These are phyloP conservation scores for Epichloe scottii DNA, from an alignment of 2,329 filamentous ascomycete species.

Conservation along the genomic window DNA sequence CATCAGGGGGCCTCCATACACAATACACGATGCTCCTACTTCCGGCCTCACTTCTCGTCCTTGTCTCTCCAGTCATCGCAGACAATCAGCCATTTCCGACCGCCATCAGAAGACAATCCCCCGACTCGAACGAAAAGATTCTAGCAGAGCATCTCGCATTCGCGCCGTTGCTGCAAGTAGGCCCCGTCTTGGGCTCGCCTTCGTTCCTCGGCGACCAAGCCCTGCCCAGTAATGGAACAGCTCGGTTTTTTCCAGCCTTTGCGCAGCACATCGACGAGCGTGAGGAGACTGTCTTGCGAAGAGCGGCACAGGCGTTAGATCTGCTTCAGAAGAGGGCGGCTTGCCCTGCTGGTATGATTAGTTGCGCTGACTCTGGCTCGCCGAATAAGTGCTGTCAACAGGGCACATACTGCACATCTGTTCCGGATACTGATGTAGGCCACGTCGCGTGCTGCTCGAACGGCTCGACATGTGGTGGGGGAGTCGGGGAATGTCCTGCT, in stretches of 20 bases:
- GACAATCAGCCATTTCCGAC: conserved; percentile 33
- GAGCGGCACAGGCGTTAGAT: conserved; percentile 33
- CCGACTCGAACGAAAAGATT: conserved; percentile 62
- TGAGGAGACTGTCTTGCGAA: conserved; percentile 22
- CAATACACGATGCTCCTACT: background rate
- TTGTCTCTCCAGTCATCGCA: conserved; percentile 21
- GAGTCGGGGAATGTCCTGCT: conserved; percentile 46
- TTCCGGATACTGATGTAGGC: conserved; percentile 50
- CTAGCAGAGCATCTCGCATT: conserved; percentile 53
- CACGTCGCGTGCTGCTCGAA: conserved; percentile 64
- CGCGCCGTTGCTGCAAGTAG: conserved; percentile 11
- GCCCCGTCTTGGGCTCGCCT: conserved; percentile 15
- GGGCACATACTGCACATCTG: conserved; percentile 52
- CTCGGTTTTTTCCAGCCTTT: conserved; percentile 34
- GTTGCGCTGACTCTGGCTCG: conserved; percentile 50
- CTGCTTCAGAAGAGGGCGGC: conserved; percentile 45
- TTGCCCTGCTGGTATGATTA: conserved; percentile 54
- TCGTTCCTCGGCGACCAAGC: conserved; percentile 14
- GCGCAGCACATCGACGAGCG: conserved; percentile 29
- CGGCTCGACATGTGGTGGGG: conserved; percentile 50
- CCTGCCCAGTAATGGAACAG: conserved; percentile 9
- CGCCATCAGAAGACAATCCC: conserved; percentile 60
- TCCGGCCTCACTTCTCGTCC: conserved; percentile 4
- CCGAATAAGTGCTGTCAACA: conserved; percentile 61
- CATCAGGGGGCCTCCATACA: conserved; percentile 1